These are phyloP conservation scores for Thalassiosira mediterranea DNA, from an alignment of 352 stramenopile species.

Conservation along the genomic window DNA sequence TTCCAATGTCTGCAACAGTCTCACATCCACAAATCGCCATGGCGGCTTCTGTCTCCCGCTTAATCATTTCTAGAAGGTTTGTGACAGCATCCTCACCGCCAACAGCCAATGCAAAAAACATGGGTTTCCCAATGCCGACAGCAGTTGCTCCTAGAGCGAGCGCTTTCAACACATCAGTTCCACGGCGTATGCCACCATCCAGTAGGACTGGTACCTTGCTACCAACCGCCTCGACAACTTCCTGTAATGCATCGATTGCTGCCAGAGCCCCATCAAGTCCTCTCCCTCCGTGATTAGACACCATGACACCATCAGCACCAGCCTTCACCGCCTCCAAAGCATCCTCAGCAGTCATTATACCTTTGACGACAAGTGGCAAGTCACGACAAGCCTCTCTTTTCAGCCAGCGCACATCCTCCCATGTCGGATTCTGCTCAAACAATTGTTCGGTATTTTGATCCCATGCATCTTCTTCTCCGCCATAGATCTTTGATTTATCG, in stretches of 20 bases:
- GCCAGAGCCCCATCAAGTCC: conserved; percentile 90
- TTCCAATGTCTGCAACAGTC: conserved; percentile 53
- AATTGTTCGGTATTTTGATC: conserved; percentile 82
- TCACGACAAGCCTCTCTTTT: conserved; percentile 49
- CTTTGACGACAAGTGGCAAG: conserved; percentile 93
- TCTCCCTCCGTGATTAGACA: conserved; percentile 93
- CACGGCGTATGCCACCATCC: conserved; percentile 92
- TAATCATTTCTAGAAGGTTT: conserved; percentile 90
- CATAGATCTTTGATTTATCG: conserved; percentile 64
- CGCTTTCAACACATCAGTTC: conserved; percentile 89
- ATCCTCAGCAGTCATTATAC: conserved; percentile 92
- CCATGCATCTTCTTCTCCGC: conserved; percentile 66
- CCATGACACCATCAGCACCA: conserved; percentile 90
- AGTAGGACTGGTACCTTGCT: conserved; percentile 88
- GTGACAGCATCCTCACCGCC: conserved; percentile 89
- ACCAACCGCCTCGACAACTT: conserved; percentile 87
- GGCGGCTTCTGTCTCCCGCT: conserved; percentile 90
- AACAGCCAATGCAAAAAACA: conserved; percentile 92
- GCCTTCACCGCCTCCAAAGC: conserved; percentile 89
- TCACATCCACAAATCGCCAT: conserved; percentile 86
- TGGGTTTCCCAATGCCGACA: conserved; percentile 92
- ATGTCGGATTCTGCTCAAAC: conserved; percentile 75
- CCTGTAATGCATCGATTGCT: conserved; percentile 91
- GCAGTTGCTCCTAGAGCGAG: conserved; percentile 91
- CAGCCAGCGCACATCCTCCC: conserved; percentile 75